Evolutionary conservation across 2,329 filamentous ascomycete genomes (phyloP), one percentile per base, ranked within the genome.

Genomic region (Alternaria arbusti): DNA sequence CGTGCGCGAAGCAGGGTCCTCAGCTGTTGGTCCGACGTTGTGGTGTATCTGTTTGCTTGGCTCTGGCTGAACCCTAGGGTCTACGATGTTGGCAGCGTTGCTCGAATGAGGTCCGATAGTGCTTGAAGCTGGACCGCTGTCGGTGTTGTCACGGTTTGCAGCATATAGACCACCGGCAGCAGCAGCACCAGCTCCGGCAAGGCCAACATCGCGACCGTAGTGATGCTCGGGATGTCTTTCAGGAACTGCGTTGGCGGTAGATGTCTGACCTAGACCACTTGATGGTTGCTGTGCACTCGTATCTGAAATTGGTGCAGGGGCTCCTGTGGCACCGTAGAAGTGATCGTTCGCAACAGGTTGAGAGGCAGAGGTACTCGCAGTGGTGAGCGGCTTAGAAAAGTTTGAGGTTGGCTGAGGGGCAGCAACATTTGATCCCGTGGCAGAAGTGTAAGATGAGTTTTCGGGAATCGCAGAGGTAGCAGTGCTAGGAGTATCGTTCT

Each of bases 81-180:
- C 80, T 10, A 81, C 67, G 30, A 68, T 59, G 59, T 79, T 79
- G 2, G 72, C 77, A 12, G 68, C 68, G 40, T 76, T 74, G 57
- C 77, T 79, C 20, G 70, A 66, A 54, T 79, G 77, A 22, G 76
- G 75, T 8, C 77, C 77, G n/a, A 70, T 66, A 8, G 70, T 74
- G 10, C 45, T 65, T 6, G 71, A 68, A 25, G 72, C 68, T 51
- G 70, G 66, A 5, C 71, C 72, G 47, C 66, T 67, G 15, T 73
- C 60, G 11, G 70, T 67, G 17, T 71, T 58, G 17, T 71, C 66
- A 45, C 59, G 64, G 15, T 69, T 70, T 1, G 61, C 51, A 47
- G 69, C 64, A 25, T 72, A 65, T n/a, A 66, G 54, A 3, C 64
- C 70, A 32, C 63, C 69, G n/a, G 65, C 66, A 10, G 68, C 47